Evolutionary conservation across 306 rosid species (phyloP), one percentile per base, ranked within the genome.

Genomic region (Ziziphus jujuba): DNA sequence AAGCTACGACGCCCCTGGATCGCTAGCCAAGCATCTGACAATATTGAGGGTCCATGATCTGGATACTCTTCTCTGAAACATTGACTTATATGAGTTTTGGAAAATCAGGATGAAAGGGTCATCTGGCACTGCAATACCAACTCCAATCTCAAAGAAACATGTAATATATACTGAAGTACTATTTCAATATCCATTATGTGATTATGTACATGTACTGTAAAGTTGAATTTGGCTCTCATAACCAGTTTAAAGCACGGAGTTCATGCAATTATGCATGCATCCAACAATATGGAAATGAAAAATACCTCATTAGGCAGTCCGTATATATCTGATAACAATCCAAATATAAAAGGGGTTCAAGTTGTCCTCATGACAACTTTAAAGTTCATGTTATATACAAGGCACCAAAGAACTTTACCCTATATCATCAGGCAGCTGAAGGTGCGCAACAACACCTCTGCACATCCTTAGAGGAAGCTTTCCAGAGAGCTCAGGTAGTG

Each of bases 1-100:
- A 90, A 60, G 72, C 80, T 80, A 0, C 79, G 85, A 51, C 87
- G 82, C 6, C 93, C 84, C 69, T 86, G 90, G 62, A 90, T 79
- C 6, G 98, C 80, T 34, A 92, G 80, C 98, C 97, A 93, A 33
- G 97, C 91, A 73, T 84, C 96, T 70, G 97, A 93, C 67, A 90
- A 59, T 79, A 93, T 86, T 1, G 95, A 90, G 5, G 97, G 91
- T 12, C 91, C 88, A 12, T 33, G 61, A 58, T 78, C 85, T 9
- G 96, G 91, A 78, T 83, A 90, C 50, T 69, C 83, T 61, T 74
- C 76, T 20, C 97, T 93, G 87, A 54, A 77, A 82, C 55, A 59
- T n/a, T 72, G 25, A 66, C 66, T 13, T 28, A 28, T 0, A 33
- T 31, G 12, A 51, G 43, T 60, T 63, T 16, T 5, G 11, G 4